Evolutionary conservation across 192 early-diverging fungal genomes (phyloP).

Genomic region (Ambispora gerdemannii): DNA sequence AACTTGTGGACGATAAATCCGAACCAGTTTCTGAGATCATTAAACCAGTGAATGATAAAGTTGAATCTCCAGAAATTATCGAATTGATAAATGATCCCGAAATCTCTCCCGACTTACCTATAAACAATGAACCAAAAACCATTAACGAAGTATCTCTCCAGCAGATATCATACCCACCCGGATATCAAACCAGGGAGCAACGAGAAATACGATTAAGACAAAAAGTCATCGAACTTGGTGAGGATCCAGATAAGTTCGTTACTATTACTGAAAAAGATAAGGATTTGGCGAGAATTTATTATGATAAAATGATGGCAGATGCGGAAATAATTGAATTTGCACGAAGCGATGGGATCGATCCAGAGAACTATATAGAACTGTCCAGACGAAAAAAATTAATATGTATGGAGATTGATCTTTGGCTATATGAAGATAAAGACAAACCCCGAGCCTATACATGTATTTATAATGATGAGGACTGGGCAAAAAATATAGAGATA

Average conservation of each 20-base stretch:
- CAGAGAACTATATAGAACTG: neutral
- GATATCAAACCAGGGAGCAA: neutral
- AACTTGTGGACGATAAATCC: no score
- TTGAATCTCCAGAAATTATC: neutral
- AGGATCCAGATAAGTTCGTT: neutral
- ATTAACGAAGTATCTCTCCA: slow-evolving; percentile 5
- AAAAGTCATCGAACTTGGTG: neutral
- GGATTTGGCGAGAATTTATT: neutral
- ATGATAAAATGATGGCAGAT: slow-evolving; percentile 10
- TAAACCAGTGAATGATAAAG: neutral
- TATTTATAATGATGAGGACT: slow-evolving; percentile 6
- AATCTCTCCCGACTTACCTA: slow-evolving; percentile 10
- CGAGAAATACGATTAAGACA: slow-evolving; percentile 1
- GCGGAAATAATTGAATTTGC: slow-evolving; percentile 14
- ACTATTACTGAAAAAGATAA: slow-evolving; percentile 14
- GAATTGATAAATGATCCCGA: slow-evolving; percentile 1
- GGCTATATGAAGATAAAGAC: neutral
- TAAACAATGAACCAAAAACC: slow-evolving; percentile 9
- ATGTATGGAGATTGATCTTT: slow-evolving; percentile 5
- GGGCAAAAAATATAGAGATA: slow-evolving; percentile 12
- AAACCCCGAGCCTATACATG: neutral
- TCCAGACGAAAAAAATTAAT: slow-evolving; percentile 8
- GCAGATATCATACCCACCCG: no score
- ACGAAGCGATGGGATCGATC: neutral
- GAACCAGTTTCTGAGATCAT: no score